Conservation (phyloP, 495 filamentous ascomycete species). For the Hypoxylon perforatum region DNA sequence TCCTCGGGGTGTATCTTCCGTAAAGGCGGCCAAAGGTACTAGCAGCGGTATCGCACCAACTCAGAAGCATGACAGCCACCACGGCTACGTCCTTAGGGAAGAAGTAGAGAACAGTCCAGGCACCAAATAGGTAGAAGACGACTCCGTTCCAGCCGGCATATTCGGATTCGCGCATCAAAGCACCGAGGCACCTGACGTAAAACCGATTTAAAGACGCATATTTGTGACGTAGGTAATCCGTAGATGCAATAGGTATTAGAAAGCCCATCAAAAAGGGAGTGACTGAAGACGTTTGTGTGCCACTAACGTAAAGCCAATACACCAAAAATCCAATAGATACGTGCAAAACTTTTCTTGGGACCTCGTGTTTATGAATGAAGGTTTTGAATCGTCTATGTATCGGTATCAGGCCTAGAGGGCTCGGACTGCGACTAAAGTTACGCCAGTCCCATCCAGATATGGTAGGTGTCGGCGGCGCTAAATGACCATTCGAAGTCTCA, state of each 20-base stretch:
- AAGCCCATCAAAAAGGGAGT: conserved; percentile 84
- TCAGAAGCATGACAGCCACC: conserved; percentile 86
- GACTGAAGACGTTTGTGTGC: conserved; percentile 76
- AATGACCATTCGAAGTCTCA: conserved; percentile 69
- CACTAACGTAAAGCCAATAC: conserved; percentile 81
- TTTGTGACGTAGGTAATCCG: conserved; percentile 84
- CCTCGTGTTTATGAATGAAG: conserved; percentile 81
- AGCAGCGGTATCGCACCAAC: conserved; percentile 98
- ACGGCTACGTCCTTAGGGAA: conserved; percentile 96
- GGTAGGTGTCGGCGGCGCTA: conserved; percentile 70
- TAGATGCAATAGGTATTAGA: conserved; percentile 86
- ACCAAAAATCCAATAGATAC: conserved; percentile 97
- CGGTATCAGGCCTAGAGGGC: conserved; percentile 92
- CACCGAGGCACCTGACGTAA: conserved; percentile 85
- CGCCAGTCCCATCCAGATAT: conserved; percentile 72
- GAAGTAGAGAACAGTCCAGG: conserved; percentile 84
- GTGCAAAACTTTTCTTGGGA: conserved; percentile 80
- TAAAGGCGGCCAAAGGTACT: conserved; percentile 90
- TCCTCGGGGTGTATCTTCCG: conserved; percentile 84
- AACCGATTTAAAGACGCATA: conserved; percentile 83
- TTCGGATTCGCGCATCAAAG: conserved; percentile 96
- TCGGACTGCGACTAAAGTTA: conserved; percentile 86
- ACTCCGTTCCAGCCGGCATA: conserved; percentile 94
- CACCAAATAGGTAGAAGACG: conserved; percentile 93
- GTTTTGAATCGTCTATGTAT: conserved; percentile 82